phyloP scores from a whole-genome alignment of 345 rosid species.

The Corchorus olitorius region DNA sequence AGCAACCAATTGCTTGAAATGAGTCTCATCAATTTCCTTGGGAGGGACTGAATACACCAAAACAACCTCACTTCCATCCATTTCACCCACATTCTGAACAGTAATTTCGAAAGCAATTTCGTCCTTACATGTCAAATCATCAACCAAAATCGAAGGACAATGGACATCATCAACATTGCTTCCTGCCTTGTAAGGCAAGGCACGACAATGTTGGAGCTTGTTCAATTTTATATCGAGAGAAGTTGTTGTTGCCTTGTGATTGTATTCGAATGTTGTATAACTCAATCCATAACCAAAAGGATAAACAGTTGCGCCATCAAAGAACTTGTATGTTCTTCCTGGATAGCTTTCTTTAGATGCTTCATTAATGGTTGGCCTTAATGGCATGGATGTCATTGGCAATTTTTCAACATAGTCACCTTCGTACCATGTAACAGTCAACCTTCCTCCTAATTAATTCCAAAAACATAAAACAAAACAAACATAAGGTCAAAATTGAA shows the following conservation, averaged over 20 bases:
- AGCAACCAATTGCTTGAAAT: slow-evolving; percentile 37
- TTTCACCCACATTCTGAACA: slow-evolving; percentile 27
- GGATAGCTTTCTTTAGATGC: slow-evolving; percentile 35
- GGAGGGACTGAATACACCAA: slow-evolving; percentile 42
- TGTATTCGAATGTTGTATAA: slow-evolving; percentile 36
- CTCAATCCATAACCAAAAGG: slow-evolving; percentile 53
- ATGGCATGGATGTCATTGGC: slow-evolving; percentile 49
- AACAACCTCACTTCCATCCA: slow-evolving; percentile 38
- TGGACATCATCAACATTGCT: neutral
- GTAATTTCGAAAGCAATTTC: slow-evolving; percentile 13
- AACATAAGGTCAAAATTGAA: neutral
- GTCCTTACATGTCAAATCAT: neutral
- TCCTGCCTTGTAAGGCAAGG: slow-evolving; percentile 2
- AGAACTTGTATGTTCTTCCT: slow-evolving; percentile 50
- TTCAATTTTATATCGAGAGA: slow-evolving; percentile 5
- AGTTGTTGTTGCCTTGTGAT: neutral
- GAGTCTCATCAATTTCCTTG: slow-evolving; percentile 14
- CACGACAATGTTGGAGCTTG: slow-evolving; percentile 32
- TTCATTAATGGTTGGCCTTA: slow-evolving; percentile 31
- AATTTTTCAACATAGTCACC: slow-evolving; percentile 22
- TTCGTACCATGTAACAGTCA: slow-evolving; percentile 43
- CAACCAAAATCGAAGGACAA: slow-evolving; percentile 26
- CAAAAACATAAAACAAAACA: neutral
- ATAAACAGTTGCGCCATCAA: slow-evolving; percentile 38
- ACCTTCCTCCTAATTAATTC: slow-evolving; percentile 38